Percentiles rank a stretch among this genome's conserved stretches.
phyloP scores from a whole-genome alignment of 805 yeast genomes.

The Wickerhamiella shivajii region DNA sequence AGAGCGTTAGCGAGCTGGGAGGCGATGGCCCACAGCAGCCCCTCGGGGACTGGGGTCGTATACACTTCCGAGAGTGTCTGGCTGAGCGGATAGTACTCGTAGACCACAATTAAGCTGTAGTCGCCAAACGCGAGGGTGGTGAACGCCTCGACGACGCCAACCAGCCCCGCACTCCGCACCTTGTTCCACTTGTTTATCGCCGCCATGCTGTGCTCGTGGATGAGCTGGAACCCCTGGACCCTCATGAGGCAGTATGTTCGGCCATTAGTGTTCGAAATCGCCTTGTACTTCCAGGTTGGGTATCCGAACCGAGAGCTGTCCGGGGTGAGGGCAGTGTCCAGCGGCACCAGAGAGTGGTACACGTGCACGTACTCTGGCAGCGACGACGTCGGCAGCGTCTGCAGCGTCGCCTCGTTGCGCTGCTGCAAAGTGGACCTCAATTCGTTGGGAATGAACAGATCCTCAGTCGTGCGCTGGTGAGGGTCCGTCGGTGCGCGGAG shows the following conservation, averaged over 20 bases:
- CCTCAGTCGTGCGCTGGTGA: slow-evolving; percentile 55
- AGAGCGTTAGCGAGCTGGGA: slow-evolving; percentile 63
- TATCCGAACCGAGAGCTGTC: slow-evolving; percentile 33
- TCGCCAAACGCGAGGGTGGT: slow-evolving; percentile 79
- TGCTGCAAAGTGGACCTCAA: slow-evolving; percentile 55
- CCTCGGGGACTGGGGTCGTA: slow-evolving; percentile 39
- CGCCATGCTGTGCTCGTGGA: slow-evolving; percentile 45
- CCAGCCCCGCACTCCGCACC: slow-evolving; percentile 40
- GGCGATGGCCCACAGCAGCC: slow-evolving; percentile 58
- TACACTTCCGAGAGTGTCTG: slow-evolving; percentile 58
- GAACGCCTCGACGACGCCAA: slow-evolving; percentile 64
- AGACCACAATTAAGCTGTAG: slow-evolving; percentile 56
- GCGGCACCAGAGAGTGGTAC: slow-evolving; percentile 74
- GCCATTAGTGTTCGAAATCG: slow-evolving; percentile 66
- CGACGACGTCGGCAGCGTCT: slow-evolving; percentile 41
- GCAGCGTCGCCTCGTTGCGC: slow-evolving; percentile 70
- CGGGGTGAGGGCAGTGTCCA: slow-evolving; percentile 34
- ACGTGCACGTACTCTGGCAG: slow-evolving; percentile 67
- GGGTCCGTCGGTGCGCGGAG: slow-evolving; percentile 35
- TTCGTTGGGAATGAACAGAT: slow-evolving; percentile 57
- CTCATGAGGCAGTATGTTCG: slow-evolving; percentile 61
- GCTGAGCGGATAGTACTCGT: slow-evolving; percentile 75
- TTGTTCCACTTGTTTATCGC: slow-evolving; percentile 56
- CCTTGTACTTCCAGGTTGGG: slow-evolving; percentile 58
- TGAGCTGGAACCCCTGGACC: slow-evolving; percentile 41